Conservation (phyloP, 345 rosid species). For the Psidium guajava region DNA sequence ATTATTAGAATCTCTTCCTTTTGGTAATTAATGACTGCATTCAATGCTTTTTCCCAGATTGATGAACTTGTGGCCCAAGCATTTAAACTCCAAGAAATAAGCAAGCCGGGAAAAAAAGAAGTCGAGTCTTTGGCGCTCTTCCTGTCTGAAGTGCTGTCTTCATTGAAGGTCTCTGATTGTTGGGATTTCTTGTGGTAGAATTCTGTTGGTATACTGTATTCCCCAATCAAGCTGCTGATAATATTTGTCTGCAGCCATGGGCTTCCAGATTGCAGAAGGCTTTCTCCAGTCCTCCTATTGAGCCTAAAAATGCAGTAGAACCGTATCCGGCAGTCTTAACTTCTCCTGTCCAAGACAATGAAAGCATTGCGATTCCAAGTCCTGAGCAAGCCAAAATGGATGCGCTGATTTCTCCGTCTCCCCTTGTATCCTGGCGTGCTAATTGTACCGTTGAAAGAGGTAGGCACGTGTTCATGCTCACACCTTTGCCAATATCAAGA, state of each 20-base stretch:
- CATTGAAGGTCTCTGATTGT: constrained; percentile 45
- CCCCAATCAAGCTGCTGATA: neutral
- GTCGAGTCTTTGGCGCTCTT: constrained; percentile 40
- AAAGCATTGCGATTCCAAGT: constrained; percentile 36
- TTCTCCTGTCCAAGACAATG: constrained; percentile 15
- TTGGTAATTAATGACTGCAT: neutral
- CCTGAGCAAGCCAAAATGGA: constrained; percentile 39
- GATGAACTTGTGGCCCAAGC: constrained; percentile 80
- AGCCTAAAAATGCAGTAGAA: constrained; percentile 11
- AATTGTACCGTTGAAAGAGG: constrained; percentile 46
- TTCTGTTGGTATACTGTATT: neutral
- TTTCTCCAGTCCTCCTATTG: constrained; percentile 10
- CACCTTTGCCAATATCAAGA: constrained; percentile 67
- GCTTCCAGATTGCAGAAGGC: constrained; percentile 47
- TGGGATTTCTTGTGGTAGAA: neutral
- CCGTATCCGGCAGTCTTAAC: constrained; percentile 10
- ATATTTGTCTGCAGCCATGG: constrained; percentile 66
- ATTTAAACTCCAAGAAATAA: constrained; percentile 20
- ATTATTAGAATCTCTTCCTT: neutral
- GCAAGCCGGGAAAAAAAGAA: constrained; percentile 44
- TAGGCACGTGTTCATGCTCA: constrained; percentile 69
- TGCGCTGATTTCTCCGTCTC: constrained; percentile 81
- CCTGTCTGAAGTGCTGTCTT: constrained; percentile 49
- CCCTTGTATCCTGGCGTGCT: constrained; percentile 82
- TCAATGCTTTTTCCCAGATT: constrained; percentile 26